Conservation (phyloP, 1,284 basidiomycete genomes). For the Heliocybe sulcata region DNA sequence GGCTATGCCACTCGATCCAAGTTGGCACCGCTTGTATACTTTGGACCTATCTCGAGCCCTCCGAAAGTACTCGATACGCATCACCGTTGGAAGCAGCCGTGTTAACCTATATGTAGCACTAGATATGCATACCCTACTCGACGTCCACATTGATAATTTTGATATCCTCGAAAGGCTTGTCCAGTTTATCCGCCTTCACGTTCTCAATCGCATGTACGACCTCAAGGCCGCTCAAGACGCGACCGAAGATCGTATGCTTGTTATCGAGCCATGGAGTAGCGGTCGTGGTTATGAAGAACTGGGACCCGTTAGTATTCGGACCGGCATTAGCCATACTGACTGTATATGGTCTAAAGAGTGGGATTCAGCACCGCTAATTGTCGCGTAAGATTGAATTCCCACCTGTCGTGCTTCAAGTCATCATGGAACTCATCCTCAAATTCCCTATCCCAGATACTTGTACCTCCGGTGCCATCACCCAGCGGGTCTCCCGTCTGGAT, state of each 20-base stretch:
- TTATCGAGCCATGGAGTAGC: slow-evolving; percentile 95
- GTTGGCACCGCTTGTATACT: no score
- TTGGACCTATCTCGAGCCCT: background rate
- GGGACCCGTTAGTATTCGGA: slow-evolving; percentile 88
- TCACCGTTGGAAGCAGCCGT: no score
- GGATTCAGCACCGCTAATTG: slow-evolving; percentile 1
- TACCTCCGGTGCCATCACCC: slow-evolving; percentile 97
- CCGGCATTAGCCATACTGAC: slow-evolving; percentile 99
- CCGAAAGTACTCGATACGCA: background rate
- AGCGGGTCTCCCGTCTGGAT: slow-evolving; percentile 97
- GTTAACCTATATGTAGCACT: background rate
- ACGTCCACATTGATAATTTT: slow-evolving; percentile 78
- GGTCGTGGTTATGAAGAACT: slow-evolving; percentile 98
- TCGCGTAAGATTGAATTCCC: slow-evolving; percentile 14
- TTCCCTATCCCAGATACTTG: slow-evolving; percentile 88
- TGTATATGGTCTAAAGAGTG: slow-evolving; percentile 74
- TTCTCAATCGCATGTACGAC: slow-evolving; percentile 56
- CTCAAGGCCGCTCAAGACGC: slow-evolving; percentile 57
- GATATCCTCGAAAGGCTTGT: slow-evolving; percentile 88
- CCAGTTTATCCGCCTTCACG: slow-evolving; percentile 69
- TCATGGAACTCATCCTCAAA: slow-evolving; percentile 97
- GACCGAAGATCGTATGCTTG: slow-evolving; percentile 93
- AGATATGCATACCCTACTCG: slow-evolving; percentile 33
- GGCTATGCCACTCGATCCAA: no score
- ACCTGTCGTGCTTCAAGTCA: slow-evolving; percentile 87